Conservation (phyloP, 1,284 basidiomycete genomes). For the Lentinus polychrous region DNA sequence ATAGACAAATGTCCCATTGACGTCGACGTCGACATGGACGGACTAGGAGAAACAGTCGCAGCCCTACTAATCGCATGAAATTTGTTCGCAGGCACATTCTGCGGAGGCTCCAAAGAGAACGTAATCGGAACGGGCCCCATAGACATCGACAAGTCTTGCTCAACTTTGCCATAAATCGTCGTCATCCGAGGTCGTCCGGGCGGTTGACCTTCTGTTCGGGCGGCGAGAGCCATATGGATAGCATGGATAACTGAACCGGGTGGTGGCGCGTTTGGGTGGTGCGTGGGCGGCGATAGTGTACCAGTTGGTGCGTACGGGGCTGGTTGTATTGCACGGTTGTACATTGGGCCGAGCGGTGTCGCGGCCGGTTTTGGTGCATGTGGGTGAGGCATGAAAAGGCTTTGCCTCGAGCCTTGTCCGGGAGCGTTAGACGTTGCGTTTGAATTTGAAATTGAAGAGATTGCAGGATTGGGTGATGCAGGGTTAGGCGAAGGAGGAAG, state of each 20-base stretch:
- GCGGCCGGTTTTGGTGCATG: conserved; percentile 57
- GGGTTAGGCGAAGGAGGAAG: not conserved
- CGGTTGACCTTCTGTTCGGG: conserved; percentile 15
- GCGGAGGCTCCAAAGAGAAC: conserved; percentile 54
- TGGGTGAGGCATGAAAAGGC: conserved; percentile 64
- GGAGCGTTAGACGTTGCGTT: not conserved
- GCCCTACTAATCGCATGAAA: too few species aligned
- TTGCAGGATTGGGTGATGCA: not conserved
- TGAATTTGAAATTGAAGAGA: not conserved
- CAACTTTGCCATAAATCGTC: conserved; percentile 59
- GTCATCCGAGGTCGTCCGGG: conserved; percentile 25
- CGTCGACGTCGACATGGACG: conserved; percentile 9
- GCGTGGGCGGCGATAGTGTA: not conserved
- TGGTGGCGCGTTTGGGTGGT: conserved; percentile 13
- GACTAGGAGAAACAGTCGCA: conserved; percentile 2
- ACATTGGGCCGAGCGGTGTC: conserved; percentile 49
- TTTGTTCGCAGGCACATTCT: conserved; percentile 26
- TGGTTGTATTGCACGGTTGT: conserved; percentile 33
- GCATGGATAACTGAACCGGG: conserved; percentile 26
- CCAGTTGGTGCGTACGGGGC: conserved; percentile 6
- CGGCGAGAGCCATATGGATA: conserved; percentile 21
- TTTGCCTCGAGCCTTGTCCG: conserved; percentile 27
- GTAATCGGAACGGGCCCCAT: conserved; percentile 58
- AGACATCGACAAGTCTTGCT: conserved; percentile 44
- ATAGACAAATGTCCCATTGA: not conserved